phyloP scores from a whole-genome alignment of 192 early-diverging fungal genomes.

The Piromyces finnis region DNA sequence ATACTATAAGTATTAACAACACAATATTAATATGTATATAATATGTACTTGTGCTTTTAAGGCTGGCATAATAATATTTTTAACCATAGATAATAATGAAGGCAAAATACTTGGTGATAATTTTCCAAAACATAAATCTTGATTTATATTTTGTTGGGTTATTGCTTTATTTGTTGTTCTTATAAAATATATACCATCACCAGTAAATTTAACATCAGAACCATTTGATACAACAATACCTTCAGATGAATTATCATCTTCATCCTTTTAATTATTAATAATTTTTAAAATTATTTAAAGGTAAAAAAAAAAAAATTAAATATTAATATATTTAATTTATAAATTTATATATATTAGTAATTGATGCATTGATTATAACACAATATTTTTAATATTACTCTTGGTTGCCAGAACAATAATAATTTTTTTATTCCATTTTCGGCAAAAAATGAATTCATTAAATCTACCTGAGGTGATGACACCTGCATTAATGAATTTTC shows the following conservation, averaged over 20 bases:
- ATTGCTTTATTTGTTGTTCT: slow-evolving; percentile 30
- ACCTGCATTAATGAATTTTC: slow-evolving; percentile 32
- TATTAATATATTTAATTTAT: not conserved
- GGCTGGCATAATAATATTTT: slow-evolving; percentile 36
- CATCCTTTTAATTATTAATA: slow-evolving; percentile 1
- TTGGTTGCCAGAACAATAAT: slow-evolving; percentile 35
- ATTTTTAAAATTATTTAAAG: not conserved
- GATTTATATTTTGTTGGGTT: slow-evolving; percentile 26
- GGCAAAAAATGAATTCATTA: slow-evolving; percentile 39
- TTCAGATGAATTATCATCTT: not conserved
- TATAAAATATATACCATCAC: slow-evolving; percentile 36
- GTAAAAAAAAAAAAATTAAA: not conserved
- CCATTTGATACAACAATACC: slow-evolving; percentile 33
- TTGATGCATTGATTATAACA: too few species aligned
- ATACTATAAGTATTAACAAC: not conserved
- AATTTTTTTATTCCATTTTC: slow-evolving; percentile 31
- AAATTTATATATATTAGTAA: slow-evolving; percentile 6
- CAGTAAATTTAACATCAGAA: slow-evolving; percentile 21
- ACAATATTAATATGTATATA: not conserved
- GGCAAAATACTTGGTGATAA: slow-evolving; percentile 28
- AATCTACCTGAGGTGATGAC: slow-evolving; percentile 22
- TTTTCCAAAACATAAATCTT: slow-evolving; percentile 31
- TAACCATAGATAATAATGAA: slow-evolving; percentile 33
- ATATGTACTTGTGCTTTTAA: slow-evolving; percentile 24
- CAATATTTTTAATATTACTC: too few species aligned